A percentile compares a stretch with the other conserved stretches of the same genome.
Evolutionary conservation across 2,329 filamentous ascomycete genomes (phyloP).

Genomic region (Colletotrichum salicis): DNA sequence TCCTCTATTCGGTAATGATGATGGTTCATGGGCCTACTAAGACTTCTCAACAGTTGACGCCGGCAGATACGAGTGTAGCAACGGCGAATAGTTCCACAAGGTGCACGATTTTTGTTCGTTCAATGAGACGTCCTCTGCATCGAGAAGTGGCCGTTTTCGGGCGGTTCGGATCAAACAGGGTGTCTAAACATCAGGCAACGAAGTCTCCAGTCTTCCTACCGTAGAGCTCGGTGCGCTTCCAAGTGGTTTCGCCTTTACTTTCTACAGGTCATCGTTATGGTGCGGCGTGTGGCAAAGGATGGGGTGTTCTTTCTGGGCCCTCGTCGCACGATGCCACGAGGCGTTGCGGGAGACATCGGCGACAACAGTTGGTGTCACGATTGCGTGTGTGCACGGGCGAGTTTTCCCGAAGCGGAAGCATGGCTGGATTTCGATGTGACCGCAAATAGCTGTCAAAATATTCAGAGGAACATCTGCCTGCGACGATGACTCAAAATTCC

Average conservation of each 20-base stretch:
- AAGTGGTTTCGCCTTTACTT: background rate
- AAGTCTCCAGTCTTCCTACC: background rate
- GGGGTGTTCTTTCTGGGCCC: background rate
- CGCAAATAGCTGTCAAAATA: conserved; percentile 6
- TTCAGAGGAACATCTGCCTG: background rate
- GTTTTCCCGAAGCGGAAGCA: conserved; percentile 3
- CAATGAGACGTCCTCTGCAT: background rate
- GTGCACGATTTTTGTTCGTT: background rate
- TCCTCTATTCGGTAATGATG: background rate
- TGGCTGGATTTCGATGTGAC: background rate
- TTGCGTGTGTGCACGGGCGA: background rate
- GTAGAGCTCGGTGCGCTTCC: background rate
- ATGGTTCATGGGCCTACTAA: background rate
- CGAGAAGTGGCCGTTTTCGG: background rate
- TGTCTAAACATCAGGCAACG: background rate
- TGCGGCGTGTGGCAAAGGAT: conserved; percentile 17
- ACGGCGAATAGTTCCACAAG: background rate
- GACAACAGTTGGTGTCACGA: conserved; percentile 16
- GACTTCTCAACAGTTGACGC: background rate
- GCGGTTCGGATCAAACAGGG: background rate
- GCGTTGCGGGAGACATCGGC: conserved; percentile 9
- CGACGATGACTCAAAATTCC: background rate
- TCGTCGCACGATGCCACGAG: conserved; percentile 20
- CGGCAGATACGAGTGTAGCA: background rate
- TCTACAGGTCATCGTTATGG: conserved; percentile 15